Evolutionary conservation across 768 basidiomycete species (phyloP).

Genomic region (Butyriboletus loyo): DNA sequence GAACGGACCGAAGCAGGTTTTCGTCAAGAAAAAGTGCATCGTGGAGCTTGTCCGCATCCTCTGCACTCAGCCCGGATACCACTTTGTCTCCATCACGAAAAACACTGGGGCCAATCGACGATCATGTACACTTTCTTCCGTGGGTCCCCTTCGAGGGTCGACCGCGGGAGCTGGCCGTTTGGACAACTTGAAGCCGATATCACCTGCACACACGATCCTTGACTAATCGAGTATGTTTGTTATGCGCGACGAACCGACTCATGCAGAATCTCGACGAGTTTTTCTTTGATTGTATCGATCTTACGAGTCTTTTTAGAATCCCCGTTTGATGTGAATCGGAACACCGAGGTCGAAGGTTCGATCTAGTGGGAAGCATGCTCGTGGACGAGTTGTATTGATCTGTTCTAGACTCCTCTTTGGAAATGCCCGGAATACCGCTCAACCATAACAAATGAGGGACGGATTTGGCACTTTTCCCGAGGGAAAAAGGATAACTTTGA

Average conservation of each 20-base stretch:
- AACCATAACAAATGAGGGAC: too few relatives aligned
- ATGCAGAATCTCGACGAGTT: constrained; percentile 7
- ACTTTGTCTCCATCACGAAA: constrained; percentile 3
- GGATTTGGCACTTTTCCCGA: too few relatives aligned
- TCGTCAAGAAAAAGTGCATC: constrained; percentile 6
- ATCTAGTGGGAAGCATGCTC: neutral
- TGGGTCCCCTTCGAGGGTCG: constrained; percentile 7
- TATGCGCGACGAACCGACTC: neutral
- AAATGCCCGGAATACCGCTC: too few relatives aligned
- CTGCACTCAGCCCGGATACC: neutral
- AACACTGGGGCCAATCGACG: constrained; percentile 4
- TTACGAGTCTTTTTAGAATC: neutral
- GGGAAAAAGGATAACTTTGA: neutral
- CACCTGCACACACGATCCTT: neutral
- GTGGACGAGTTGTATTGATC: neutral
- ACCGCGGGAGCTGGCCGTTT: constrained; percentile 8
- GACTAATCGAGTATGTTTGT: rapidly evolving
- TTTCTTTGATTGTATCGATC: constrained; percentile 3
- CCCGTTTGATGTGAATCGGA: neutral
- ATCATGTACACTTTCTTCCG: constrained; percentile 2
- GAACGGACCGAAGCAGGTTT: neutral
- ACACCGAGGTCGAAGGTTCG: neutral
- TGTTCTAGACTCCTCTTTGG: neutral
- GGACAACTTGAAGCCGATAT: constrained; percentile 3
- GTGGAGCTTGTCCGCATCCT: constrained; percentile 6